A percentile compares a stretch with the other conserved stretches of the same genome.
Evolutionary conservation across 805 yeast species (phyloP).

Genomic region (Blastobotrys terrestris): DNA sequence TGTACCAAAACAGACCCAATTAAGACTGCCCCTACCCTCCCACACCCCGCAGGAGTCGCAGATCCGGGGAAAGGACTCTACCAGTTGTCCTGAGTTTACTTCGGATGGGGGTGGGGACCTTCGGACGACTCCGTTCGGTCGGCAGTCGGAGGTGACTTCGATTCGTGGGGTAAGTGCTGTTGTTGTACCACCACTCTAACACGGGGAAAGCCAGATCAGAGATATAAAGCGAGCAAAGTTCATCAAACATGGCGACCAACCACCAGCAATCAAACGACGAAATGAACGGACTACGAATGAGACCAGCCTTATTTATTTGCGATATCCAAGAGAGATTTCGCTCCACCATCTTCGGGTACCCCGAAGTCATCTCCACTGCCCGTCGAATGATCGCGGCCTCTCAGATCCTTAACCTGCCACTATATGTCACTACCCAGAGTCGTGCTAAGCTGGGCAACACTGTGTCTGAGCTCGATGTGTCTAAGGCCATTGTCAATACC

Average conservation of each 20-base stretch:
- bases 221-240: not conserved
- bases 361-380: constrained; percentile 15
- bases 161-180: not conserved
- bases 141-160: not conserved
- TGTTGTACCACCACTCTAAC: not conserved
- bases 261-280: not conserved
- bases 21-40: no score
- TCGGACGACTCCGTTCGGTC: not conserved
- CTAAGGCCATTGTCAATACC: constrained; percentile 12
- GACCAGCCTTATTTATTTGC: constrained; percentile 18
- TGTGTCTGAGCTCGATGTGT: constrained; percentile 16
- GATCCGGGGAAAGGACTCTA: no score
- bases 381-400: constrained; percentile 14
- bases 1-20: no score
- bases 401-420: constrained; percentile 15
- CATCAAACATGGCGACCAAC: not conserved
- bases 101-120: not conserved
- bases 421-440: constrained; percentile 19
- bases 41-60: no score
- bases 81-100: not conserved
- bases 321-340: constrained; percentile 20
- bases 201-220: not conserved
- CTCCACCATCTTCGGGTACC: constrained; percentile 14
- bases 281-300: constrained; percentile 4
- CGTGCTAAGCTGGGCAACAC: constrained; percentile 19